Evolutionary conservation across 2,329 filamentous ascomycete genomes (phyloP), one percentile per base, ranked within the genome.

Genomic region (Dothistroma septosporum): DNA sequence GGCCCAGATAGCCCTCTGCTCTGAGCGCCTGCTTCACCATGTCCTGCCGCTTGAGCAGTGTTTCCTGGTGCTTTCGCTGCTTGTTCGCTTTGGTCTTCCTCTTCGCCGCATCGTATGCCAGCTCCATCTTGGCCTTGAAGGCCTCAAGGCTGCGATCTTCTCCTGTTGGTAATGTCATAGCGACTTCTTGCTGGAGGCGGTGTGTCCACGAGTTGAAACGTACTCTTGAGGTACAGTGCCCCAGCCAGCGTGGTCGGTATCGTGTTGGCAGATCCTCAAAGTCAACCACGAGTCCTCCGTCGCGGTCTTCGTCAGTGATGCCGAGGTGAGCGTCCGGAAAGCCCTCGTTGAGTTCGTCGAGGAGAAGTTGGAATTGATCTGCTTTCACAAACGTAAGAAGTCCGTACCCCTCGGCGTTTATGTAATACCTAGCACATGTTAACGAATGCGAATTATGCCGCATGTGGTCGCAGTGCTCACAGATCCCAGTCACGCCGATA

Each of bases 401-500:
- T 80, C 81, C 32, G 78, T 73, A 31, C 61, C 62, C 35, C 64
- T 68, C 57, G 16, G 65, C 64, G 55, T 64, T 64, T 41, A 73
- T 60, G 55, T 69, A 70, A 61, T 71, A 70, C 31, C 68, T 73
- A 53, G 57, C 53, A 67, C 53, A 41, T 53, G 53, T 66, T 46
- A 50, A 49, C 4, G 2, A 31, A 32, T 6, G 44, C 37, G 6
- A 35, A 12, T 12, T 12, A 4, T n/a, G 8, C 16, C 19, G 4
- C 31, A 19, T 14, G 14, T 32, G 31, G 49, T n/a, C 16, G 21
- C 31, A 41, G 32, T 21, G 80, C 87, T 81, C 79, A 94, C 90
- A 96, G 77, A 64, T 93, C 86, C 92, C 92, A 96, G 11, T 78
- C 70, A 61, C 85, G 81, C 1, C 78, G 75, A 68, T 83, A 84